Evolutionary conservation across 148 eudicot genomes (phyloP).

Genomic region (Bassia scoparia): DNA sequence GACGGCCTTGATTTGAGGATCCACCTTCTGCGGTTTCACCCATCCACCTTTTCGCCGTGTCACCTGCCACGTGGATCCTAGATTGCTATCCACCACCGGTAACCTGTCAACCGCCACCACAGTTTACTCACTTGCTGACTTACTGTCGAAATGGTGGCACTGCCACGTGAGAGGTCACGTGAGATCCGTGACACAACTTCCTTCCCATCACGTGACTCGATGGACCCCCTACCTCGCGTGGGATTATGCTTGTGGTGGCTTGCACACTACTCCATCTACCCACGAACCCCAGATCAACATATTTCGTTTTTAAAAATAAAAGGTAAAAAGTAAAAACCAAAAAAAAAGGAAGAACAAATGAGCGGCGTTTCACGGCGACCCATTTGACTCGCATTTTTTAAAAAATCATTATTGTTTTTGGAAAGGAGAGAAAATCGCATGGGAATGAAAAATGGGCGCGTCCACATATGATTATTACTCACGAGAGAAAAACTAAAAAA

Average conservation of each 20-base stretch:
- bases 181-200: neutral
- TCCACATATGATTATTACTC: neutral
- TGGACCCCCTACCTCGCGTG: conserved; percentile 12
- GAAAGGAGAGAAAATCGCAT: neutral
- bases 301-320: neutral
- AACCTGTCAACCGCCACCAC: conserved; percentile 6
- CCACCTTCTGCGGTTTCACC: neutral
- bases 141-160: conserved; percentile 1
- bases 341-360: neutral
- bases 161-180: conserved; percentile 3
- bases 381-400: conserved; percentile 12
- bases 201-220: conserved; percentile 14
- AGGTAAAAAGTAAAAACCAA: too few species aligned
- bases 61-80: conserved; percentile 22
- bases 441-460: conserved; percentile 13
- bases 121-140: neutral
- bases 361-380: conserved; percentile 27
- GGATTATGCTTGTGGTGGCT: conserved; percentile 14
- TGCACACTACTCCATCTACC: conserved; percentile 16
- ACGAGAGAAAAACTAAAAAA: neutral
- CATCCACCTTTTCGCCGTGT: neutral
- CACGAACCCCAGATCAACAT: conserved; percentile 3
- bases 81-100: neutral
- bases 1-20: conserved; percentile 20
- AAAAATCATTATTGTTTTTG: neutral